Evolutionary conservation across 75 land plant species (phyloP).

Genomic region (Azolla pinnata): DNA sequence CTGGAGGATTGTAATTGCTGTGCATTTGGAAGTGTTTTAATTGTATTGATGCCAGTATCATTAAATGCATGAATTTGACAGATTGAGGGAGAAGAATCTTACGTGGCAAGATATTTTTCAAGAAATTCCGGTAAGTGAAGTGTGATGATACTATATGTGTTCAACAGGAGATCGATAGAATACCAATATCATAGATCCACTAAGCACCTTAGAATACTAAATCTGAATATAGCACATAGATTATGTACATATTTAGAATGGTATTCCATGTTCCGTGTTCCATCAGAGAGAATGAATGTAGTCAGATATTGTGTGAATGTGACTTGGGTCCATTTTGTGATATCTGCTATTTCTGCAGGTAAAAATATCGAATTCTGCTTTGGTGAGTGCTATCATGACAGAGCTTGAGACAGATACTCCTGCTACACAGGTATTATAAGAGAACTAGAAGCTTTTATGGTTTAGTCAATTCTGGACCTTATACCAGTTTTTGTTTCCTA

Average conservation of each 20-base stretch:
- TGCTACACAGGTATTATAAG: conserved; percentile 63
- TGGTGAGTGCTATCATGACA: conserved; percentile 87
- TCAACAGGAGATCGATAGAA: too few species aligned
- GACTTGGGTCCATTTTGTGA: too few species aligned
- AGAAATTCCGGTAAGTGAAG: conserved; percentile 89
- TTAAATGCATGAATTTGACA: conserved; percentile 14
- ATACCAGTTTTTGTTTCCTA: background rate
- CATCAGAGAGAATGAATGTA: too few species aligned
- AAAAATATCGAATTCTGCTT: conserved; percentile 87
- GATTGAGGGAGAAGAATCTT: conserved; percentile 86
- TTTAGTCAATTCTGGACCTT: background rate
- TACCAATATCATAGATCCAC: too few species aligned
- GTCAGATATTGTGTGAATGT: too few species aligned
- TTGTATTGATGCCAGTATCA: background rate
- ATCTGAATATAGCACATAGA: too few species aligned
- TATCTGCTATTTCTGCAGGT: conserved; percentile 39
- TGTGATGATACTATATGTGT: too few species aligned
- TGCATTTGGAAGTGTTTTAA: conserved; percentile 1
- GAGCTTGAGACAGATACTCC: conserved; percentile 84
- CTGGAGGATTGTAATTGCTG: background rate
- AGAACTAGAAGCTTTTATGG: background rate
- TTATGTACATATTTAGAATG: too few species aligned
- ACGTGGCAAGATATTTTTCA: conserved; percentile 94
- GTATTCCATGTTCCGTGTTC: too few species aligned
- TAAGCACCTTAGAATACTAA: too few species aligned